A percentile compares a stretch with the other conserved stretches of the same genome.
phyloP scores from a whole-genome alignment of 352 stramenopile species.

The Pythium rishiriense region DNA sequence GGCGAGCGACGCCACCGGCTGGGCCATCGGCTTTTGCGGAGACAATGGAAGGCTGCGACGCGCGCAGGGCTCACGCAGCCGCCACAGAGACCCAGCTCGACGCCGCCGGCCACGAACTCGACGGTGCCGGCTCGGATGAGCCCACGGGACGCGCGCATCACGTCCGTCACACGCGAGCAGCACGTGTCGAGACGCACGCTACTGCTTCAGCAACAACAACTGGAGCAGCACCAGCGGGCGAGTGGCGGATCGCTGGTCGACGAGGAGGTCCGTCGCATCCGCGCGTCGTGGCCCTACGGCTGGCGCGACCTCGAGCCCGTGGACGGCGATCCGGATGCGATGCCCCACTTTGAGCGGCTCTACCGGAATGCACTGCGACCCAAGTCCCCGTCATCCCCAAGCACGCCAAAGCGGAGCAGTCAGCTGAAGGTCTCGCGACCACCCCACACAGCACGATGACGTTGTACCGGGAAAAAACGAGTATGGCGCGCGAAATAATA shows the following conservation, averaged over 20 bases:
- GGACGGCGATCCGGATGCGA: constrained; percentile 9
- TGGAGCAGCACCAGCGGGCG: background rate
- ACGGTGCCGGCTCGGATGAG: background rate
- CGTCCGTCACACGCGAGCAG: constrained; percentile 52
- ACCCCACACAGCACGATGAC: constrained; percentile 22
- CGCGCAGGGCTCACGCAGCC: constrained; percentile 32
- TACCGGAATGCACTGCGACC: constrained; percentile 27
- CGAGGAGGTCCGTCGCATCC: constrained; percentile 59
- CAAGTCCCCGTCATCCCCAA: background rate
- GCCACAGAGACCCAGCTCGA: constrained; percentile 21
- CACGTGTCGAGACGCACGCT: constrained; percentile 46
- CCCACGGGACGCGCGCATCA: constrained; percentile 9
- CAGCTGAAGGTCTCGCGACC: no score
- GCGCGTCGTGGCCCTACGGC: constrained; percentile 65
- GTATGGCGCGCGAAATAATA: constrained; percentile 26
- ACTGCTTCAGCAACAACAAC: constrained; percentile 22
- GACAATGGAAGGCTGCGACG: constrained; percentile 59
- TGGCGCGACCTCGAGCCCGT: constrained; percentile 38
- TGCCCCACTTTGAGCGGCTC: constrained; percentile 31
- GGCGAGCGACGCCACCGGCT: constrained; percentile 24
- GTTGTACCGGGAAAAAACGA: no score
- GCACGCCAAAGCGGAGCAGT: no score
- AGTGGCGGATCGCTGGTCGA: constrained; percentile 29
- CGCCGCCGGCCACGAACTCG: no score
- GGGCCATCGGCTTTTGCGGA: constrained; percentile 47